Evolutionary conservation across 1,139 yeast species (phyloP).

Genomic region (Geotrichum histeridarum): DNA sequence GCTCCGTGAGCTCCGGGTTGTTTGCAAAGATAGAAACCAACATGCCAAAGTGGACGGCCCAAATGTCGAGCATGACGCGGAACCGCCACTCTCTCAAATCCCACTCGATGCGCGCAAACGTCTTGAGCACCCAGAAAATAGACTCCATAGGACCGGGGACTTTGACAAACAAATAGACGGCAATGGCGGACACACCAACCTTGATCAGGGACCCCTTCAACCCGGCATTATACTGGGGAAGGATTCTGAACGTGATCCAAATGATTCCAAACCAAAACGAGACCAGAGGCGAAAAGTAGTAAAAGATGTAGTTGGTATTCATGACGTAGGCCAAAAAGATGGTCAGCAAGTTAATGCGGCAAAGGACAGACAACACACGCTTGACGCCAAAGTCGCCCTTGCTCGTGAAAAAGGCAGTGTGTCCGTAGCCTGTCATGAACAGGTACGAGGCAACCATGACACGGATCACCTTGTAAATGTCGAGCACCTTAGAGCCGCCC

Average conservation of each 20-base stretch:
- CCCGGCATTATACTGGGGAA: conserved; percentile 22
- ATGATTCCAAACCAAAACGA: conserved; percentile 28
- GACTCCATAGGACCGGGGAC: conserved; percentile 24
- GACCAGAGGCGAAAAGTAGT: conserved; percentile 29
- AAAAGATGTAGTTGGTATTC: conserved; percentile 28
- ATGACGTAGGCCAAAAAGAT: conserved; percentile 27
- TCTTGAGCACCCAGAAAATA: conserved; percentile 23
- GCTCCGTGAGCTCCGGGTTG: conserved; percentile 20
- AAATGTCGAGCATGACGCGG: conserved; percentile 26
- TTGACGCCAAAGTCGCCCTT: conserved; percentile 27
- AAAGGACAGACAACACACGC: conserved; percentile 27
- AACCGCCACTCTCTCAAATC: conserved; percentile 29
- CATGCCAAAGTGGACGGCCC: conserved; percentile 29
- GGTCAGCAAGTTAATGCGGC: conserved; percentile 26
- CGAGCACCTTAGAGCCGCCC: conserved; percentile 27
- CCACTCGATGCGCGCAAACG: conserved; percentile 25
- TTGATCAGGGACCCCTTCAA: conserved; percentile 22
- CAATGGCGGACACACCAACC: conserved; percentile 21
- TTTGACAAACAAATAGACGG: conserved; percentile 20
- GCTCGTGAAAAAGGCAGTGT: conserved; percentile 25
- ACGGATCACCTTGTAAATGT: conserved; percentile 28
- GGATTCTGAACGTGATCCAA: conserved; percentile 25
- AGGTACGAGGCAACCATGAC: conserved; percentile 29
- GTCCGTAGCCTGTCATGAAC: conserved; percentile 31
- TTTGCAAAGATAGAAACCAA: conserved; percentile 23